phyloP scores from a whole-genome alignment of 1,284 basidiomycete species.

The Leccinum insigne region DNA sequence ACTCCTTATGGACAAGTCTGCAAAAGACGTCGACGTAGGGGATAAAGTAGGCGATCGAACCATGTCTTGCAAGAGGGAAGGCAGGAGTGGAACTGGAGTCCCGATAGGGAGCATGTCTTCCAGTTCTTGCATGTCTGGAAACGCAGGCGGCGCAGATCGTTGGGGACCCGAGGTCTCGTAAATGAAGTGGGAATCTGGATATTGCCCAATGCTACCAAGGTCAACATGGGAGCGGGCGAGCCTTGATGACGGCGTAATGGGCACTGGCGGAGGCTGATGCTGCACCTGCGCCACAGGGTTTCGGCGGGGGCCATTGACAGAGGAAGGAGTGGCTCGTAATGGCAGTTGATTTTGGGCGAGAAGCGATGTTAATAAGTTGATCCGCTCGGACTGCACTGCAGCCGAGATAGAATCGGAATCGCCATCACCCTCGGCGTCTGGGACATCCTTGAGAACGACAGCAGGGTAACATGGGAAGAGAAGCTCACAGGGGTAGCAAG shows the following conservation, averaged over 20 bases:
- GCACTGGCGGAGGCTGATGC: constrained; percentile 35
- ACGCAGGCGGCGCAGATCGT: constrained; percentile 21
- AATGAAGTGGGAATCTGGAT: constrained; percentile 50
- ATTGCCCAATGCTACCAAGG: constrained; percentile 38
- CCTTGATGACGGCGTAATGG: constrained; percentile 35
- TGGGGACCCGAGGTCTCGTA: constrained; percentile 60
- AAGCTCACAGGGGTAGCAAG: constrained; percentile 72
- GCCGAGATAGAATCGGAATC: constrained; percentile 68
- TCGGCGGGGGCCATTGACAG: constrained; percentile 37
- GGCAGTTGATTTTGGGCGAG: constrained; percentile 52
- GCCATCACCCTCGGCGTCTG: constrained; percentile 82
- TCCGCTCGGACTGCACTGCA: constrained; percentile 80
- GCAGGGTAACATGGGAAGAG: constrained; percentile 1
- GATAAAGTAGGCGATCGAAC: constrained; percentile 64
- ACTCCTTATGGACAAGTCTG: constrained; percentile 62
- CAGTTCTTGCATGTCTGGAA: constrained; percentile 28
- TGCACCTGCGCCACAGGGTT: constrained; percentile 49
- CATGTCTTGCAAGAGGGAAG: constrained; percentile 73
- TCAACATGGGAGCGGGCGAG: constrained; percentile 50
- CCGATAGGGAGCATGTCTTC: constrained; percentile 16
- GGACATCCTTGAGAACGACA: constrained; percentile 11
- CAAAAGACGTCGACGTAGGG: constrained; percentile 60
- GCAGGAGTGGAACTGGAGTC: constrained; percentile 52
- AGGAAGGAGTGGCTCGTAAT: constrained; percentile 17
- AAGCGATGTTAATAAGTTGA: constrained; percentile 69